Base-by-base conservation (phyloP, 1,284 basidiomycete genomes). In the Porodaedalea pini region DNA sequence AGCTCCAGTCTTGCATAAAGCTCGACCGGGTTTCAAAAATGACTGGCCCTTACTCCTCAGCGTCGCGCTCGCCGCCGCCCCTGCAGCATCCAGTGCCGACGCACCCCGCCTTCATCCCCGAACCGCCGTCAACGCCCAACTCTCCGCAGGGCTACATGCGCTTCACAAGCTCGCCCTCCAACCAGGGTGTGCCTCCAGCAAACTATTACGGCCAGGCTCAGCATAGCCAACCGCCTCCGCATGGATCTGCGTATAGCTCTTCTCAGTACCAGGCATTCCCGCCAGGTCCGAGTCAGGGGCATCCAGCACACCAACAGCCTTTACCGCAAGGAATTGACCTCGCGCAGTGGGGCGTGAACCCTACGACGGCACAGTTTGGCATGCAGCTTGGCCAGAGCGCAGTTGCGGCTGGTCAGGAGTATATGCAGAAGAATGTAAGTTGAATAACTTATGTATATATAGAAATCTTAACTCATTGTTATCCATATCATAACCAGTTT, bases 351-450 rank as follows among this genome's bases (percentile, higher is more conserved):
- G 86, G 87, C 0, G 81, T 98, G 72, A 90, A 98, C 70, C 92
- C 94, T 69, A 86, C 93, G 2, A 98, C 97, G 2, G 90, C 96
- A 0, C 92, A 97, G 72, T 90, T 99, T 73, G 94, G 96, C 31
- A 90, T 99, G 80, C 96, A 98, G 71, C 86, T 99, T 45, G 94
- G 96, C 4, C 86, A 88, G 64, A 94, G 85, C 64, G 94, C 95
- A 0, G 90, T 98, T 1, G 85, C 87, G 11, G 96, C 94, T 0
- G 96, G 96, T 0, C 94, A 96, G 68, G 92, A 96, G 58, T 99
- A 99, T 64, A 86, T 99, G 37, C 91, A 96, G 72, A 90, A 89
- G 73, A 98, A 98, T 70, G 91, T 94, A 64, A 62, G 87, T 77
- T 17, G 19, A 23, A 11, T 31, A 17, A 29, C 34, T 53, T 60